Evolutionary conservation across 2,329 filamentous ascomycete genomes (phyloP), one percentile per base, ranked within the genome.

Genomic region (Atkinsonella texensis): DNA sequence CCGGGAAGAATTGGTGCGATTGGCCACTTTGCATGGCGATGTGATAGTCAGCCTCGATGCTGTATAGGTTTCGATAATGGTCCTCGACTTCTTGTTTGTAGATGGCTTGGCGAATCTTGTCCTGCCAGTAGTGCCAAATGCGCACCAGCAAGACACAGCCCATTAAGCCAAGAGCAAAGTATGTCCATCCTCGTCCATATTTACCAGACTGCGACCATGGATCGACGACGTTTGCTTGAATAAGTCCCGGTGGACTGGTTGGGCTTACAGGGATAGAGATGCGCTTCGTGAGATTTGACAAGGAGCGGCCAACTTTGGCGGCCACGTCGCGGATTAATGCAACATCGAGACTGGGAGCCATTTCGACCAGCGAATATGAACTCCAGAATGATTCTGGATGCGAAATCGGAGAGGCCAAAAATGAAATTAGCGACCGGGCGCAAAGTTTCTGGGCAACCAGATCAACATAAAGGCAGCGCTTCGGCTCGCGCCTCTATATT

Each of bases 71-170:
- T 53, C 65, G 77, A 64, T 80, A 83, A 60, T 84, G 77, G 60
- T 83, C 76, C 62, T 87, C 76, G 60, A 87, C 76, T 64, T 88
- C 82, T 63, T 93, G 84, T 70, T 94, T 91, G 71, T 93, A 87
- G 54, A 93, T 80, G 56, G 89, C 90, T 58, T 90, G 87, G 58
- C 90, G 81, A 58, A 95, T 88, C 71, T 93, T 94, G 72, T 96
- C 90, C 60, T 90, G 89, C 84, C 89, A 95, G 59, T 85, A 83
- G 67, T 95, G 86, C 75, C 90, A 95, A 63, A 87, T 76, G 58
- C 89, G 82, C 63, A 91, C 74, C 11, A 84, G 61, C 11, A 85
- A 70, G 4, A 90, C 82, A 50, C 80, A 61, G 31, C 78, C 76
- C 56, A 90, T 75, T 54, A 96, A 67, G 48, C 83, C 80, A 47